Base-by-base conservation (phyloP, 2,329 filamentous ascomycete species). In the Alternaria rosae region DNA sequence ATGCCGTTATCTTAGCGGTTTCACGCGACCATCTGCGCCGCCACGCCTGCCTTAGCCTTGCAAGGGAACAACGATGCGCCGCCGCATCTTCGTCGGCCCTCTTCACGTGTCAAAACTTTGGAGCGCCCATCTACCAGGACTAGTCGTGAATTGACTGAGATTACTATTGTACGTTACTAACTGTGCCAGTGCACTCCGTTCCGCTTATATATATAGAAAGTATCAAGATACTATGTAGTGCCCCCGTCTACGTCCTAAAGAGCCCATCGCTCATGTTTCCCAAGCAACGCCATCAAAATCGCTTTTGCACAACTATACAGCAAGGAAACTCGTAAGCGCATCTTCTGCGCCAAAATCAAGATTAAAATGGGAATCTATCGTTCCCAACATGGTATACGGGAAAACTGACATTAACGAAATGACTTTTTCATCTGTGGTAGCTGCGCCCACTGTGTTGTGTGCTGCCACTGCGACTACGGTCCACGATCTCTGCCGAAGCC, bases 401-500 rank as follows among this genome's bases (percentile, higher is more conserved):
- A 62, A 63, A 51, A 11, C 35, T 10, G 23, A 57, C 30, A 8
- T 25, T n/a, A 28, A 23, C n/a, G 35, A 52, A 35, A 23, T 41
- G 23, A 45, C 35, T 25, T 38, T 38, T 38, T 57, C 58, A 64
- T 48, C 56, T 64, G 32, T 35, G 9, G 41, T 61, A 64, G 57
- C 62, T 74, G 45, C 52, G 71, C 48, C 45, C 66, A 48, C 74
- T 78, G 28, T 66, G 66, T 32, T 74, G 70, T 15, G 76, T 78
- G 56, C 77, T 78, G 15, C 72, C 68, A 44, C 76, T 78, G 23
- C 67, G 70, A 60, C 74, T 77, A 28, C 77, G 69, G 21, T 79
- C 75, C 4, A 80, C 72, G 65, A 80, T 71, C 60, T 80, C 78
- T 8, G 77, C 78, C 11, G 71, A 69, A 4, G 76, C 71, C 53